phyloP scores from a whole-genome alignment of 768 basidiomycete genomes.

The Russula sp. region DNA sequence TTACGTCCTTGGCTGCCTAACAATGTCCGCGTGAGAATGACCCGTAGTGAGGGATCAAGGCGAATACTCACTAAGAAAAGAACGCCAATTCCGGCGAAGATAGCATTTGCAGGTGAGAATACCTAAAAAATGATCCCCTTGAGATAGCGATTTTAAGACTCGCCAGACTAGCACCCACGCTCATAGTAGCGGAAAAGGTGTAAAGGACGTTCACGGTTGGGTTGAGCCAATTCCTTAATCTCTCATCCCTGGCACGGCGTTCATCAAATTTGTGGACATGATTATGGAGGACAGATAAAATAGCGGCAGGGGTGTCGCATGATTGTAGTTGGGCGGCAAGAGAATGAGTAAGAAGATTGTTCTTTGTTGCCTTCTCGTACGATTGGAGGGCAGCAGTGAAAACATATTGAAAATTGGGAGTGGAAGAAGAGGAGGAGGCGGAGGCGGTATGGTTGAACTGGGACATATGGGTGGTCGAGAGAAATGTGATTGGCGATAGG shows the following conservation, averaged over 20 bases:
- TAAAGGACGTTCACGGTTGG: background rate
- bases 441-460: too few species aligned
- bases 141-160: background rate
- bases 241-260: background rate
- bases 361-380: background rate
- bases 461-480: too few species aligned
- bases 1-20: background rate
- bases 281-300: background rate
- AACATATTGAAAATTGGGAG: background rate
- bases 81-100: background rate
- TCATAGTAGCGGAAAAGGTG: background rate
- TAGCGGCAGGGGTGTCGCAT: background rate
- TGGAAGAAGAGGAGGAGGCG: too few species aligned
- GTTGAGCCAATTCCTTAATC: background rate
- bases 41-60: background rate
- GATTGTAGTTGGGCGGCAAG: background rate
- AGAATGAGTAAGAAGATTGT: background rate
- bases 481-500: too few species aligned
- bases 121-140: background rate
- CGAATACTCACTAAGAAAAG: background rate
- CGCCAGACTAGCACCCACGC: background rate
- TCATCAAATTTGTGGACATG: background rate
- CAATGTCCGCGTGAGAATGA: too few species aligned
- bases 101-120: background rate
- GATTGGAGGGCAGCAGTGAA: background rate